These are phyloP conservation scores for Taxillus chinensis DNA, from an alignment of 164 flowering plant genomes.

Conservation along the genomic window DNA sequence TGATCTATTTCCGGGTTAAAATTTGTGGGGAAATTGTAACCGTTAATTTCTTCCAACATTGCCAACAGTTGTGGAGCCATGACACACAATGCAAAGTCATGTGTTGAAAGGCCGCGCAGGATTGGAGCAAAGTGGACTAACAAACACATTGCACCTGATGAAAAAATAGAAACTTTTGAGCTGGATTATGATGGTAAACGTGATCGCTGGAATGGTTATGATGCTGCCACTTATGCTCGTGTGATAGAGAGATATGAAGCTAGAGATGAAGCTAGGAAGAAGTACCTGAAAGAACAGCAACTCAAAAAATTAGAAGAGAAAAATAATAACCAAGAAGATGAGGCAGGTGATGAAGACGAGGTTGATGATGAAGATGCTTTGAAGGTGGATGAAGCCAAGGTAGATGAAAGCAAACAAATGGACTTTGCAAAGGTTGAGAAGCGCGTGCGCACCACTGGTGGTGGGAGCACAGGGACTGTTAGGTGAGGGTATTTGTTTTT, in stretches of 20 bases:
- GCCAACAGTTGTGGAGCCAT: constrained; percentile 2
- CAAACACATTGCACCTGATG: constrained; percentile 6
- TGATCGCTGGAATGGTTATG: constrained; percentile 4
- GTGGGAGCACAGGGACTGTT: constrained; percentile 5
- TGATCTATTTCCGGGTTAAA: not conserved
- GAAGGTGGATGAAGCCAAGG: constrained; percentile 5
- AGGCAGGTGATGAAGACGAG: not conserved
- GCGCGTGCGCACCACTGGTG: constrained; percentile 6
- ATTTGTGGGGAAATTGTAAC: not conserved
- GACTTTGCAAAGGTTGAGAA: constrained; percentile 5
- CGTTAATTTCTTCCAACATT: not conserved
- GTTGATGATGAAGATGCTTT: constrained; percentile 4
- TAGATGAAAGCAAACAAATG: constrained; percentile 5
- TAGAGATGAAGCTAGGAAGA: not conserved
- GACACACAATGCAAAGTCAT: constrained; percentile 1
- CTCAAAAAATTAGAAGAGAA: constrained; percentile 3
- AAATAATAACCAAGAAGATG: not conserved
- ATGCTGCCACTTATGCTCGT: not conserved
- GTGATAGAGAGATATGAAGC: not conserved
- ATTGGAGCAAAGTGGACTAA: constrained; percentile 4
- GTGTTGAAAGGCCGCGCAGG: constrained; percentile 1
- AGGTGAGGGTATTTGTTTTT: not conserved
- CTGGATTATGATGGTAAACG: constrained; percentile 6
- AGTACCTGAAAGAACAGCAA: not conserved
- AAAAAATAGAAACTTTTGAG: constrained; percentile 5